Percentiles rank a stretch among this genome's conserved stretches.
Evolutionary conservation across 2,329 filamentous ascomycete species (phyloP).

Genomic region (Ophiocordyceps camponoti-floridani): DNA sequence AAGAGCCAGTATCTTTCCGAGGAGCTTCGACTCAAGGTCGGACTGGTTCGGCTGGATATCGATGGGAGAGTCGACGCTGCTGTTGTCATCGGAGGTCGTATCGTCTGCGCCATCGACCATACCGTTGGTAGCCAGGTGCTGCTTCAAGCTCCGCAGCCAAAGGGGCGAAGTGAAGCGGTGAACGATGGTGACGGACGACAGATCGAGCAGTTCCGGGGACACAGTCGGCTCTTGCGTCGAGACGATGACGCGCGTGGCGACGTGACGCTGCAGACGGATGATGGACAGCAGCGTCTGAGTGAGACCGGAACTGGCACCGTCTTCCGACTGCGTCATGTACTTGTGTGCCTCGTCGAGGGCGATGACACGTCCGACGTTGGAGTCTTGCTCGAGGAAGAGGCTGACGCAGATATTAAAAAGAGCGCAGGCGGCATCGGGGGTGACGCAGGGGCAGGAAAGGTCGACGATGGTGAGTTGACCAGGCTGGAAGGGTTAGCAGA

Average conservation of each 20-base stretch:
- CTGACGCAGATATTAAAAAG: conserved; percentile 56
- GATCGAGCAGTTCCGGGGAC: conserved; percentile 46
- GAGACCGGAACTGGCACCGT: conserved; percentile 27
- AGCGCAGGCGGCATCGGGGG: conserved; percentile 45
- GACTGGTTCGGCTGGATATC: too few relatives aligned
- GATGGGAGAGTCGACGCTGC: neutral
- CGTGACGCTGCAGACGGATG: conserved; percentile 55
- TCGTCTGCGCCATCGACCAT: too few relatives aligned
- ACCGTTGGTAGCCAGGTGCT: conserved; percentile 22
- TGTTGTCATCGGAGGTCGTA: neutral
- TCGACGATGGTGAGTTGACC: conserved; percentile 34
- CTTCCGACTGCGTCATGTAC: conserved; percentile 40
- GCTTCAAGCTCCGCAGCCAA: conserved; percentile 31
- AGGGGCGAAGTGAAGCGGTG: conserved; percentile 52
- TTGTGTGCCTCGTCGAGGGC: conserved; percentile 69
- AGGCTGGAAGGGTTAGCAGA: conserved; percentile 2
- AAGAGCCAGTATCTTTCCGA: conserved; percentile 23
- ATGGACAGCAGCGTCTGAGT: conserved; percentile 43
- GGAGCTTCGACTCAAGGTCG: conserved; percentile 11
- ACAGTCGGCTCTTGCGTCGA: conserved; percentile 65
- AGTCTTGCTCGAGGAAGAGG: conserved; percentile 40
- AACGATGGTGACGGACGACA: conserved; percentile 55
- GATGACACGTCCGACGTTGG: conserved; percentile 35
- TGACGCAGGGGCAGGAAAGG: conserved; percentile 54
- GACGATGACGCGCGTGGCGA: conserved; percentile 48